Evolutionary conservation across 306 rosid genomes (phyloP).

Genomic region (Glycine latifolia): DNA sequence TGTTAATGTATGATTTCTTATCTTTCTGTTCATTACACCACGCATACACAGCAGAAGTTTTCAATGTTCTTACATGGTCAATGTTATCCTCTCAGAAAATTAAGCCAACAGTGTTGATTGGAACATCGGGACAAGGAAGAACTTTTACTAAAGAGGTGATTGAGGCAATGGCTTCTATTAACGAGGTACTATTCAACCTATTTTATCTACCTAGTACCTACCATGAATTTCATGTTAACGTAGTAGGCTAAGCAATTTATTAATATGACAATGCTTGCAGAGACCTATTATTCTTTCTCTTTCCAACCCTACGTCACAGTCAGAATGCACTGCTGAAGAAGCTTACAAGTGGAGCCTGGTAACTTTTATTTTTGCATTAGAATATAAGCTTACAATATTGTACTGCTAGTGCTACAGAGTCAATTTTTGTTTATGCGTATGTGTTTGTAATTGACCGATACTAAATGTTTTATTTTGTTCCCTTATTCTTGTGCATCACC

Average conservation of each 20-base stretch:
- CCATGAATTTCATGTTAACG: conserved; percentile 23
- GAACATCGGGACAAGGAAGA: conserved; percentile 92
- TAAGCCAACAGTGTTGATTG: conserved; percentile 92
- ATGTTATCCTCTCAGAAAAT: conserved; percentile 64
- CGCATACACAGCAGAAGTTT: conserved; percentile 3
- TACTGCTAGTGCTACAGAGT: too few relatives aligned
- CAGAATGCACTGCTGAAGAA: conserved; percentile 67
- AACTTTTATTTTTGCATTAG: neutral
- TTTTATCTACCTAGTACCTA: neutral
- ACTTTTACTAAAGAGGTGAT: conserved; percentile 85
- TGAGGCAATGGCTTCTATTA: conserved; percentile 81
- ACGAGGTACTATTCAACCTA: conserved; percentile 65
- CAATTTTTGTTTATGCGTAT: neutral
- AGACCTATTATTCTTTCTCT: conserved; percentile 60
- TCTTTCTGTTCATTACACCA: conserved; percentile 36
- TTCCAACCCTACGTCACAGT: conserved; percentile 64
- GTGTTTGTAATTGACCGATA: conserved; percentile 3
- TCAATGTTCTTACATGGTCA: neutral
- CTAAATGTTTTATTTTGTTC: neutral
- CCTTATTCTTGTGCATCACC: too few relatives aligned
- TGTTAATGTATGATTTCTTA: conserved; percentile 62
- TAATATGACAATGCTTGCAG: conserved; percentile 42
- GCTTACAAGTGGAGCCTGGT: conserved; percentile 62
- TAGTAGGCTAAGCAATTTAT: neutral
- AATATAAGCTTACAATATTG: too few relatives aligned